These are phyloP conservation scores for Hamigera avellanea DNA, from an alignment of 495 filamentous ascomycete species.

Conservation along the genomic window DNA sequence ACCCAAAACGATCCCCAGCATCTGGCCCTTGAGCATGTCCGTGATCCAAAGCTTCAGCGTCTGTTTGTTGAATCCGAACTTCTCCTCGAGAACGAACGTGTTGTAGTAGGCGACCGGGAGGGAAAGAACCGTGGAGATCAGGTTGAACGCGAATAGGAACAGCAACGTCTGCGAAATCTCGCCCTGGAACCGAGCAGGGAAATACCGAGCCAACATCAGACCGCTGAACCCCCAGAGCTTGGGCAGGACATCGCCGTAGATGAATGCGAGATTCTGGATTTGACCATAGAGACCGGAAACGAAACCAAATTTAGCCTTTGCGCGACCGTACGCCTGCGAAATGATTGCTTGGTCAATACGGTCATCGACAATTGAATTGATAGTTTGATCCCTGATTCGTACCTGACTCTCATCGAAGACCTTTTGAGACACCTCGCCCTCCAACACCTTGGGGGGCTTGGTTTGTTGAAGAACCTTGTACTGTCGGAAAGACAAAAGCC, in stretches of 20 bases:
- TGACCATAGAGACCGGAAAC: constrained; percentile 72
- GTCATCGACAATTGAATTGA: no score
- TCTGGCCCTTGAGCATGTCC: constrained; percentile 85
- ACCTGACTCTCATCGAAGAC: constrained; percentile 92
- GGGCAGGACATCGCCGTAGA: constrained; percentile 82
- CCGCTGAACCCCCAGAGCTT: constrained; percentile 82
- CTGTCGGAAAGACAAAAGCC: constrained; percentile 74
- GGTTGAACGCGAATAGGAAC: constrained; percentile 79
- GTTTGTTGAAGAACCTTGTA: constrained; percentile 72
- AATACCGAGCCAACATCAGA: constrained; percentile 55
- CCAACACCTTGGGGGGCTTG: constrained; percentile 70
- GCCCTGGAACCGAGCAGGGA: constrained; percentile 68
- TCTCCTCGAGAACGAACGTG: constrained; percentile 91
- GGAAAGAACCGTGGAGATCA: constrained; percentile 64
- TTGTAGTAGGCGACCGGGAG: constrained; percentile 82
- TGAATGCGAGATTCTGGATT: constrained; percentile 72
- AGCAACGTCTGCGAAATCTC: constrained; percentile 90
- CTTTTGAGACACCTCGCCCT: constrained; percentile 75
- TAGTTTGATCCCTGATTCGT: no score
- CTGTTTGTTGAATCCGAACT: constrained; percentile 98
- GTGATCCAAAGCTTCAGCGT: constrained; percentile 79
- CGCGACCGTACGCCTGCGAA: constrained; percentile 73
- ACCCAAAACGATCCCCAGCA: constrained; percentile 65
- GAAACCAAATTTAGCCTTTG: constrained; percentile 83
- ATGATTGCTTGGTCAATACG: no score